Percentiles rank a stretch among this genome's conserved stretches.
phyloP scores from a whole-genome alignment of 2,329 filamentous ascomycete species.

The Amauroascus niger region DNA sequence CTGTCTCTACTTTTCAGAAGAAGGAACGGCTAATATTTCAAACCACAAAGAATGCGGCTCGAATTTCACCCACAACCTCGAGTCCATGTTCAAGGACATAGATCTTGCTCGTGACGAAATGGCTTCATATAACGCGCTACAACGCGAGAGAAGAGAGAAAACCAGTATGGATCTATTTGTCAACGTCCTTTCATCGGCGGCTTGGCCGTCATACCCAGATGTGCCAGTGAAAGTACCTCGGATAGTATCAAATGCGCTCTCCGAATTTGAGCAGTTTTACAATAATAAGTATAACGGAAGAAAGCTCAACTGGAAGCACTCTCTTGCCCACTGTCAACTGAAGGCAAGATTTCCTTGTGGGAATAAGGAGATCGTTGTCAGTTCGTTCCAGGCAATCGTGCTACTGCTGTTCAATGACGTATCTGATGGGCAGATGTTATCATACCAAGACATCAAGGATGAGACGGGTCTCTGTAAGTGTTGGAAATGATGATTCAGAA shows the following conservation, averaged over 20 bases:
- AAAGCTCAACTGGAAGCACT: conserved; percentile 82
- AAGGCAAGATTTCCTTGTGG: conserved; percentile 71
- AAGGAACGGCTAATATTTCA: conserved; percentile 10
- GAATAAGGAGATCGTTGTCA: conserved; percentile 79
- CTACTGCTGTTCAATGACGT: conserved; percentile 80
- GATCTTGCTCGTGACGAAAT: conserved; percentile 89
- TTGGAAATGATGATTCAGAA: not conserved
- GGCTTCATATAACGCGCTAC: conserved; percentile 67
- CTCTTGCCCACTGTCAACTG: conserved; percentile 81
- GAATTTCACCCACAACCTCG: conserved; percentile 90
- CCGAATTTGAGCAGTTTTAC: conserved; percentile 78
- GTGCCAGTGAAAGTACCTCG: conserved; percentile 62
- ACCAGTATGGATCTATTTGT: conserved; percentile 64
- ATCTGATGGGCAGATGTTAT: conserved; percentile 52
- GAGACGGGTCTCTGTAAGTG: conserved; percentile 60
- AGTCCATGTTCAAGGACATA: conserved; percentile 99
- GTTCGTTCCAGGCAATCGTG: conserved; percentile 83
- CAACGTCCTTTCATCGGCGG: conserved; percentile 78
- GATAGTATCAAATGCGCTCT: conserved; percentile 64
- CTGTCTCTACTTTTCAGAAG: not conserved
- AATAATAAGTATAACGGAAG: conserved; percentile 80
- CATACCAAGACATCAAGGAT: conserved; percentile 64
- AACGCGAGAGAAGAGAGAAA: conserved; percentile 50
- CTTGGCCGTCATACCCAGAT: conserved; percentile 89
- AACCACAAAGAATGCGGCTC: conserved; percentile 68